phyloP scores from a whole-genome alignment of 345 rosid species.

The Camelina sativa region DNA sequence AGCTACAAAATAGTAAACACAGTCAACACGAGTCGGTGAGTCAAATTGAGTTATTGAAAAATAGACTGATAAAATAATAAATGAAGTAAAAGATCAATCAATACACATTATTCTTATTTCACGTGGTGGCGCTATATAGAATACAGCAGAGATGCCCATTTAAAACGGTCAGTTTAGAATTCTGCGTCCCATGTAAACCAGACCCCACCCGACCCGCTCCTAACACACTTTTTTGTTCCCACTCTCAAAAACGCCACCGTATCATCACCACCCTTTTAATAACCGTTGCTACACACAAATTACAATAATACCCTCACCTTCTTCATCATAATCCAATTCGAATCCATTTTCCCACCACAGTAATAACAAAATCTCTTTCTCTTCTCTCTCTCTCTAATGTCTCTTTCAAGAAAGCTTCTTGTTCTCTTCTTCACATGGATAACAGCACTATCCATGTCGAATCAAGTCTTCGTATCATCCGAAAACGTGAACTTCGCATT shows the following conservation, averaged over 20 bases:
- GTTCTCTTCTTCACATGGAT: slow-evolving; percentile 45
- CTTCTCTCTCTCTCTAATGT: slow-evolving; percentile 27
- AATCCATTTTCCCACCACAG: slow-evolving; percentile 54
- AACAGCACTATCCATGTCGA: slow-evolving; percentile 41
- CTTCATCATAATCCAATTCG: slow-evolving; percentile 54
- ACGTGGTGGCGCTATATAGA: slow-evolving; percentile 40
- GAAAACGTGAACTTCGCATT: slow-evolving; percentile 54
- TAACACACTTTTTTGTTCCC: background rate
- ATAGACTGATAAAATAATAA: slow-evolving; percentile 18
- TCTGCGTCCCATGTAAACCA: slow-evolving; percentile 32
- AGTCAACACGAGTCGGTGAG: slow-evolving; percentile 32
- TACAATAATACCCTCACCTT: slow-evolving; percentile 23
- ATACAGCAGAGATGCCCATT: slow-evolving; percentile 21
- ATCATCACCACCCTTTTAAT: background rate
- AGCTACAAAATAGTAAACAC: background rate
- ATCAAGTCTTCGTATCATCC: slow-evolving; percentile 31
- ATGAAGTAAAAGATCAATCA: slow-evolving; percentile 18
- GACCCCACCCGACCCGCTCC: slow-evolving; percentile 47
- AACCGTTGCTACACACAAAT: slow-evolving; percentile 46
- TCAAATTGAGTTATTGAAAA: slow-evolving; percentile 17
- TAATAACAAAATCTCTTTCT: background rate
- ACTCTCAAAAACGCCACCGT: slow-evolving; percentile 22
- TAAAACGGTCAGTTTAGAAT: slow-evolving; percentile 45
- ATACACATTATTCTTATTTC: slow-evolving; percentile 10
- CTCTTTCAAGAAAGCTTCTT: slow-evolving; percentile 55